Evolutionary conservation across 257 asterid species (phyloP), one percentile per base, ranked within the genome.

Genomic region (Gynochthodes officinalis): DNA sequence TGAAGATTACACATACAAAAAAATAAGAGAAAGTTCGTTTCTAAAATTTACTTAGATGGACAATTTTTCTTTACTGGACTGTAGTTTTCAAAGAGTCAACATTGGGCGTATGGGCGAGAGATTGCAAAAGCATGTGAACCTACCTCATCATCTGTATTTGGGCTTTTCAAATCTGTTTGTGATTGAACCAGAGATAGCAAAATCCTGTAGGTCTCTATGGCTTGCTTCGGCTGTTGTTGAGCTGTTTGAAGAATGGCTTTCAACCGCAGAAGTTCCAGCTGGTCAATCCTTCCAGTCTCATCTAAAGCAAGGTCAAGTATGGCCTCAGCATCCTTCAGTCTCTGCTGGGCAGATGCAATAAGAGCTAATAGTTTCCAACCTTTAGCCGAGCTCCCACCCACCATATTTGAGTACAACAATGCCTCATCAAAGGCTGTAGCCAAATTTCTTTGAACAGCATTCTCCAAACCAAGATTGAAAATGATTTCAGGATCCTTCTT

Each of bases 331-430:
- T 93, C 97, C 69, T 76, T 73, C 21, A 85, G 65, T 73, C 86
- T 81, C 80, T 88, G 96, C 70, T 93, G 92, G 8, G 96, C 96
- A 21, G 98, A 89, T 49, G 88, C 95, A 63, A 93, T 77, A 71
- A 83, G 86, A 30, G 95, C 92, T 84, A 90, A 77, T 2, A 90
- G 82, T 64, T 88, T 86, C 98, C 96, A 93, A 48, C 95, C 94
- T 66, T 61, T 84, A 0, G 77, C 86, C 8, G 89, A 86, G 82
- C 86, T 80, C 28, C 93, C 92, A 54, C 81, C 84, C 27, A 65
- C 82, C 84, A 71, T 83, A 60, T 82, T 84, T 5, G 92, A 87
- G 71, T 85, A 86, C 44, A 7, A 4, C 88, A 93, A 80, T 49
- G 85, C 86, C 21, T 80, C 83, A 19, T 88, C 85, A 69, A 87